Percentiles rank a stretch among this genome's conserved stretches.
Evolutionary conservation across 768 basidiomycete species (phyloP).

Genomic region (Xerocomellus intermedius): DNA sequence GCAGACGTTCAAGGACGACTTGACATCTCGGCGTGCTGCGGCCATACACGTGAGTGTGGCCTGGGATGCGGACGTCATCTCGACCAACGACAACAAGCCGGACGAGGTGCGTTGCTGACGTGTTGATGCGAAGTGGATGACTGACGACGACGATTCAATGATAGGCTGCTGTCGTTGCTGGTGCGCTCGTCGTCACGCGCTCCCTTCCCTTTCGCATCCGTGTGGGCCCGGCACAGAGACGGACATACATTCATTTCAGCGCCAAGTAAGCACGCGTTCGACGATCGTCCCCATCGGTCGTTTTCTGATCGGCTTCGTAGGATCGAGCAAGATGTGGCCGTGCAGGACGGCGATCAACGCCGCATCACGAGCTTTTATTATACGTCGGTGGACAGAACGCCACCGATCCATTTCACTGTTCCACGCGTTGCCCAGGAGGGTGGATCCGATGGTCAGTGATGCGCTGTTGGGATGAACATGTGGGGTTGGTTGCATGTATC

Average conservation of each 20-base stretch:
- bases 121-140: background rate
- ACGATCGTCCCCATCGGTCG: background rate
- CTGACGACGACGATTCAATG: too few species aligned
- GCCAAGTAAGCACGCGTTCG: slow-evolving; percentile 33
- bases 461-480: background rate
- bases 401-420: slow-evolving; percentile 33
- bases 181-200: slow-evolving; percentile 39
- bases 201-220: slow-evolving; percentile 41
- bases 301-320: slow-evolving; percentile 7
- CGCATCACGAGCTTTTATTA: slow-evolving; percentile 38
- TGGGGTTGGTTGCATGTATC: background rate
- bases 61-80: slow-evolving; percentile 36
- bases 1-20: slow-evolving; percentile 28
- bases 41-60: slow-evolving; percentile 24
- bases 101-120: slow-evolving; percentile 18
- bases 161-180: slow-evolving; percentile 40
- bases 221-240: slow-evolving; percentile 36
- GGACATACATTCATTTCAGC: slow-evolving; percentile 36
- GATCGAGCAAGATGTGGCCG: slow-evolving; percentile 23
- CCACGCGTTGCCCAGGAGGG: slow-evolving; percentile 10
- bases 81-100: slow-evolving; percentile 25
- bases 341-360: slow-evolving; percentile 18
- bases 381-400: slow-evolving; percentile 30
- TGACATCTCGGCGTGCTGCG: slow-evolving; percentile 20
- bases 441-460: slow-evolving; percentile 9